phyloP scores from a whole-genome alignment of 805 yeast species.

The Priceomyces haplophilus region DNA sequence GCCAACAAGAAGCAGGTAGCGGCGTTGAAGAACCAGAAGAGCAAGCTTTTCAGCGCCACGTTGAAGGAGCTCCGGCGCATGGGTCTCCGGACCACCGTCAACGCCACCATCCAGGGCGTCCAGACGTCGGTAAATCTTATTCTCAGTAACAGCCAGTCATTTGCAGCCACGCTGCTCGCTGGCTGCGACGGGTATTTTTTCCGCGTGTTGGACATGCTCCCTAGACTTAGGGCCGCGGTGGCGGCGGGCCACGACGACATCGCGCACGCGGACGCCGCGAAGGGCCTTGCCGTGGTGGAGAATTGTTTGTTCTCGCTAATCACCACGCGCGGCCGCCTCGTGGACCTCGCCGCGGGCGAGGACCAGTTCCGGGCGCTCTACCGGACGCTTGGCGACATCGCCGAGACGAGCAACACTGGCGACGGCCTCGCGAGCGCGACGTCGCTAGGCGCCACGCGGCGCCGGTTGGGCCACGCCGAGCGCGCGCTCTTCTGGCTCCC shows the following conservation, averaged over 20 bases:
- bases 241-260: slow-evolving; percentile 65
- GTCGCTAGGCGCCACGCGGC: slow-evolving; percentile 14
- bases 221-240: slow-evolving; percentile 68
- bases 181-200: slow-evolving; percentile 55
- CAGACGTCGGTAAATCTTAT: slow-evolving; percentile 64
- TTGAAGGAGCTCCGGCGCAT: slow-evolving; percentile 69
- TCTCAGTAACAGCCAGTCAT: slow-evolving; percentile 51
- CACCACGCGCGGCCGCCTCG: slow-evolving; percentile 48
- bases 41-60: slow-evolving; percentile 71
- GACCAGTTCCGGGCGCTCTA: slow-evolving; percentile 12
- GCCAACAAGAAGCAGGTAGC: slow-evolving; percentile 67
- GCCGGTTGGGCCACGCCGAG: slow-evolving; percentile 16
- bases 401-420: slow-evolving; percentile 10
- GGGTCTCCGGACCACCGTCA: slow-evolving; percentile 69
- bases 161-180: slow-evolving; percentile 34
- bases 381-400: slow-evolving; percentile 13
- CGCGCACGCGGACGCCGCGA: slow-evolving; percentile 69
- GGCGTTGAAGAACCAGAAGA: slow-evolving; percentile 76
- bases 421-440: slow-evolving; percentile 15
- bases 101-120: slow-evolving; percentile 59
- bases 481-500: slow-evolving; percentile 31
- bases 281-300: slow-evolving; percentile 75
- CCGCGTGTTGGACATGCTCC: slow-evolving; percentile 73
- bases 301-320: slow-evolving; percentile 61
- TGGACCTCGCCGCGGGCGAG: slow-evolving; percentile 24